These are phyloP conservation scores for Phytophthora niederhauseri DNA, from an alignment of 352 stramenopile genomes.

Conservation along the genomic window DNA sequence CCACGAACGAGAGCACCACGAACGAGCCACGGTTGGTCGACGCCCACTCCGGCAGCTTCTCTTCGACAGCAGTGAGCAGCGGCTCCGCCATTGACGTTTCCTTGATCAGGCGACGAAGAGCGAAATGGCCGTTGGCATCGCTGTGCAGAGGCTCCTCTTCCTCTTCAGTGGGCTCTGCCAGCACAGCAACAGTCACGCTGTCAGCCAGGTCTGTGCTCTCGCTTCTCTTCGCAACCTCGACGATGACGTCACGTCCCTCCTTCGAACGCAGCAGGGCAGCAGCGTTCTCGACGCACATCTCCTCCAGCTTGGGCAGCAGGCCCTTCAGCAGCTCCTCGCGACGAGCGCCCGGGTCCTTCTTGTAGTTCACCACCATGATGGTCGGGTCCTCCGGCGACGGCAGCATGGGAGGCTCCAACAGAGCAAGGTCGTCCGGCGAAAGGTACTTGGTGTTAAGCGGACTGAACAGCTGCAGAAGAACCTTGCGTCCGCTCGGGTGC, in stretches of 20 bases:
- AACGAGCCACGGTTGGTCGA: slow-evolving; percentile 83
- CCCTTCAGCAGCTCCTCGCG: slow-evolving; percentile 81
- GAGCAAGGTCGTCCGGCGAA: slow-evolving; percentile 72
- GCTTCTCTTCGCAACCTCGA: slow-evolving; percentile 79
- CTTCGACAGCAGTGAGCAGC: slow-evolving; percentile 58
- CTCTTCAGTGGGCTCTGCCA: slow-evolving; percentile 45
- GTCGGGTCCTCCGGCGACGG: slow-evolving; percentile 65
- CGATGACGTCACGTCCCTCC: slow-evolving; percentile 77
- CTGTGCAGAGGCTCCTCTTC: slow-evolving; percentile 66
- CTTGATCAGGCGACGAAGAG: slow-evolving; percentile 79
- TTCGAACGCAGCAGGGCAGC: slow-evolving; percentile 78
- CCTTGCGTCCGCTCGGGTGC: slow-evolving; percentile 78
- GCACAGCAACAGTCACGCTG: slow-evolving; percentile 52
- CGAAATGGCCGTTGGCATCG: slow-evolving; percentile 77
- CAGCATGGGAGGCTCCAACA: slow-evolving; percentile 79
- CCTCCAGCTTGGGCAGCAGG: slow-evolving; percentile 80
- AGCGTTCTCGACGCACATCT: slow-evolving; percentile 71
- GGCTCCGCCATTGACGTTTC: slow-evolving; percentile 61
- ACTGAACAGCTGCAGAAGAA: slow-evolving; percentile 80
- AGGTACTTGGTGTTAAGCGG: slow-evolving; percentile 88
- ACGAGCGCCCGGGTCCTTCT: slow-evolving; percentile 83
- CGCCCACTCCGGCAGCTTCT: slow-evolving; percentile 58
- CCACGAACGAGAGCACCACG: slow-evolving; percentile 82
- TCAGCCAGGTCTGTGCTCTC: slow-evolving; percentile 52
- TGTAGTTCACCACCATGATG: slow-evolving; percentile 84